Percentiles rank a stretch among this genome's conserved stretches.
phyloP scores from a whole-genome alignment of 108 stramenopile genomes.

The Hondaea fermentalgiana region DNA sequence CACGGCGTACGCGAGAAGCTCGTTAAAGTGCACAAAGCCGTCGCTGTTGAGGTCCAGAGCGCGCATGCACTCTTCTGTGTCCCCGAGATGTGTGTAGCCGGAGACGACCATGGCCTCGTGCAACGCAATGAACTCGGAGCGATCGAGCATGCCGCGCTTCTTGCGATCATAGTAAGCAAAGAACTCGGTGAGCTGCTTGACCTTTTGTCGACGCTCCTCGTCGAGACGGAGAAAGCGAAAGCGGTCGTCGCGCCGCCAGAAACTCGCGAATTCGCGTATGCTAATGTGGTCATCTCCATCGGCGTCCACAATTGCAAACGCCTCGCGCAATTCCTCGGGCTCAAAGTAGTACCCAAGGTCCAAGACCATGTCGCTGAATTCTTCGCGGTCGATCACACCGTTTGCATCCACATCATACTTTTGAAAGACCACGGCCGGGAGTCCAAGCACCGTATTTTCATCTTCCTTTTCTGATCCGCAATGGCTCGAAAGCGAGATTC shows the following conservation, averaged over 20 bases:
- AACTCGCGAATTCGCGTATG: neutral
- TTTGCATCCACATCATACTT: neutral
- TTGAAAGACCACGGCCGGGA: neutral
- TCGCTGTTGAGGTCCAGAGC: neutral
- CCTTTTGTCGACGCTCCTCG: neutral
- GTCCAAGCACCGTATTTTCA: neutral
- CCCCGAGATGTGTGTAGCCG: neutral
- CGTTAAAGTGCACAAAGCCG: conserved; percentile 7
- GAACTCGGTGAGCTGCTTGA: neutral
- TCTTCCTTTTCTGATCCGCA: too few relatives aligned
- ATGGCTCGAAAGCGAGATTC: too few relatives aligned
- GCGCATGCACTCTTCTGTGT: neutral
- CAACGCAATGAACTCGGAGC: neutral
- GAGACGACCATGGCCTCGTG: neutral
- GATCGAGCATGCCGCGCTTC: neutral
- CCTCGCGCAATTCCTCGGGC: neutral
- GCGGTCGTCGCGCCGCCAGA: neutral
- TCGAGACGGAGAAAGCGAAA: neutral
- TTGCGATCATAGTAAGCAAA: neutral
- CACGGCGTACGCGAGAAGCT: neutral
- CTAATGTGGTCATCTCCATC: neutral
- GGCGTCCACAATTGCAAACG: neutral
- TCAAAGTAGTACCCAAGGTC: neutral
- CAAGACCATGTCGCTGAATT: neutral
- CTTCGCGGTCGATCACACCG: neutral